Evolutionary conservation across 2,329 filamentous ascomycete genomes (phyloP), one percentile per base, ranked within the genome.

Genomic region (Lachnellula willkommii): DNA sequence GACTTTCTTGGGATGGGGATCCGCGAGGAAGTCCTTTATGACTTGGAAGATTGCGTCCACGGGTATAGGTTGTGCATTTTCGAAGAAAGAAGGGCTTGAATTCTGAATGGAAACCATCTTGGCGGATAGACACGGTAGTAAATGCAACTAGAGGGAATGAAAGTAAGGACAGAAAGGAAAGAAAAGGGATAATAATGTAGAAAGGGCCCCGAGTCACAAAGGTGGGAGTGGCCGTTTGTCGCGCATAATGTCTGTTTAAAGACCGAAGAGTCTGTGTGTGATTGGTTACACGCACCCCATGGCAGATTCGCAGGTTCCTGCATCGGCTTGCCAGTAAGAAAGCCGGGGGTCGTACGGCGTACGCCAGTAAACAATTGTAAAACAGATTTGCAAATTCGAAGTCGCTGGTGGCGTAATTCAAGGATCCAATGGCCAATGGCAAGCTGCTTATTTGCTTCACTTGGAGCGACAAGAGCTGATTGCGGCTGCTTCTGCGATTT

Each of bases 341-440:
- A 32, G 28, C 28, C 28, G 28, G 28, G 28, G 9, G 11, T 32
- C 2, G 28, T 32, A 32, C 28, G 9, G 28, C 9, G 28, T 32
- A 28, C 26, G 7, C 7, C 6, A 32, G 28, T 32, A 32, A 32
- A 32, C 28, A 32, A 11, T 12, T 11, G 28, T 11, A 32, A 73
- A 81, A 22, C 79, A 82, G 50, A 78, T 89, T 3, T 83, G 81
- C 47, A 71, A 79, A 54, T 78, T 83, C 22, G 85, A 85, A 37
- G 78, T 89, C 43, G 78, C 84, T 17, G 86, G 86, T 45, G 75
- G 90, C 51, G 81, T 88, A 20, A 83, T 82, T 3, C 85, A 88
- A 69, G 85, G 86, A 40, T 87, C 83, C 64, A 90, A 89, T 67
- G 87, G 86, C 83, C 64, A 90, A 89, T 67, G 87, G 86, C 87